A percentile compares a stretch with the other conserved stretches of the same genome.
Conservation (phyloP, 352 stramenopile genomes). For the Pythium angustatum region DNA sequence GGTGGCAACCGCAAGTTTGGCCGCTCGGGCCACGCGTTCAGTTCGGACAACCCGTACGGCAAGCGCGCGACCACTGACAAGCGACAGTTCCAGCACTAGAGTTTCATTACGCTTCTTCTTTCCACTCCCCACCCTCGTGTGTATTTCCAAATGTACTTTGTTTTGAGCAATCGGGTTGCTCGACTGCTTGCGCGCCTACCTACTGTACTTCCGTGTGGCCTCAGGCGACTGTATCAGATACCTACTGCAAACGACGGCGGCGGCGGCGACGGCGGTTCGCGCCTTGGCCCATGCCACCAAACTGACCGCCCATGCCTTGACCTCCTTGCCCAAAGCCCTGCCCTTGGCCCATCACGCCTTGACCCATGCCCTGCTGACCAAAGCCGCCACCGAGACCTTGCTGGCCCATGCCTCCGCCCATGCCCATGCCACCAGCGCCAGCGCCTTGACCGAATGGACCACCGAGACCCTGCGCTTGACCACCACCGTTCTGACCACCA, state of each 20-base stretch:
- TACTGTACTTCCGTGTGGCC: too few species aligned
- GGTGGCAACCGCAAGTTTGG: slow-evolving; percentile 57
- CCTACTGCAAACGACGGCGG: slow-evolving; percentile 2
- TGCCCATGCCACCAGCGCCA: not conserved
- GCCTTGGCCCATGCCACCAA: not conserved
- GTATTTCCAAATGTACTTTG: slow-evolving; percentile 21
- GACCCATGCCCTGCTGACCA: not conserved
- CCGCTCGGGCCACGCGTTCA: slow-evolving; percentile 94
- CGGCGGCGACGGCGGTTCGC: too few species aligned
- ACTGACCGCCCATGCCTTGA: too few species aligned
- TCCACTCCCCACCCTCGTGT: too few species aligned
- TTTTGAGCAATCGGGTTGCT: too few species aligned
- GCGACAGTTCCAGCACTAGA: slow-evolving; percentile 92
- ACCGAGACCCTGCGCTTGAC: not conserved
- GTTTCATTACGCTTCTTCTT: slow-evolving; percentile 1
- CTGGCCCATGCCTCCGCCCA: not conserved
- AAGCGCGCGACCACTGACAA: slow-evolving; percentile 88
- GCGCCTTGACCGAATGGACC: not conserved
- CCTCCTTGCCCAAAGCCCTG: not conserved
- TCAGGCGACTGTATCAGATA: too few species aligned
- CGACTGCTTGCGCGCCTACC: too few species aligned
- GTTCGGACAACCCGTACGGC: slow-evolving; percentile 97
- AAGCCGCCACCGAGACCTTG: slow-evolving; percentile 3
- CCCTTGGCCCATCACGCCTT: not conserved
- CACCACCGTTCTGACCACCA: not conserved